Conservation (phyloP, 2,329 filamentous ascomycete species). For the Cercospora beticola region DNA sequence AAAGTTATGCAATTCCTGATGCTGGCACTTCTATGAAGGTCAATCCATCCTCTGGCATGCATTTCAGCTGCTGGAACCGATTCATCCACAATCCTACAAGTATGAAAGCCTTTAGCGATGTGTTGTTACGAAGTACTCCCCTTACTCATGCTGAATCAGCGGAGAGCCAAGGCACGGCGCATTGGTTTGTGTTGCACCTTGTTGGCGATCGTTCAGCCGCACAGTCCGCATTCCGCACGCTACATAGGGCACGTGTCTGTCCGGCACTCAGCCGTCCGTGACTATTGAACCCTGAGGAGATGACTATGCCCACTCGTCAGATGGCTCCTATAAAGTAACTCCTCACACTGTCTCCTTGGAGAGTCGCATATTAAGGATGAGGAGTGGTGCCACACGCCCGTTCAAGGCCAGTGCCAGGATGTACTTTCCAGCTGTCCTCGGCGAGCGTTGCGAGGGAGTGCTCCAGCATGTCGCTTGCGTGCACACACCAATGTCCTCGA, state of each 20-base stretch:
- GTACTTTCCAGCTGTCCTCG: neutral
- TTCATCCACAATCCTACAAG: neutral
- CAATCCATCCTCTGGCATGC: neutral
- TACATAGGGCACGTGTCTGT: neutral
- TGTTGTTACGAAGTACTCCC: neutral
- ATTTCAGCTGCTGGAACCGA: neutral
- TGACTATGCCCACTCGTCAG: neutral
- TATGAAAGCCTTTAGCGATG: neutral
- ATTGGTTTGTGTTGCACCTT: neutral
- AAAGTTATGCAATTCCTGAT: neutral
- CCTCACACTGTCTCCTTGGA: neutral
- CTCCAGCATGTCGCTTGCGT: neutral
- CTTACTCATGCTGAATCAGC: neutral
- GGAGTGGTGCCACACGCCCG: neutral
- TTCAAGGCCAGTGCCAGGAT: neutral
- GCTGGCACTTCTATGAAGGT: neutral
- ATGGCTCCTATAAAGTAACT: neutral
- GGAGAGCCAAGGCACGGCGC: neutral
- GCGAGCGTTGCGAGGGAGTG: neutral
- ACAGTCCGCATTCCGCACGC: neutral
- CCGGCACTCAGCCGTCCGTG: neutral
- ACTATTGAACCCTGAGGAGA: neutral
- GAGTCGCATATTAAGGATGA: neutral
- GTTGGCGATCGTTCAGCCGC: neutral
- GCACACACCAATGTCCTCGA: neutral